These are phyloP conservation scores for Bipolaris cookei DNA, from an alignment of 2,329 filamentous ascomycete genomes.

Conservation along the genomic window DNA sequence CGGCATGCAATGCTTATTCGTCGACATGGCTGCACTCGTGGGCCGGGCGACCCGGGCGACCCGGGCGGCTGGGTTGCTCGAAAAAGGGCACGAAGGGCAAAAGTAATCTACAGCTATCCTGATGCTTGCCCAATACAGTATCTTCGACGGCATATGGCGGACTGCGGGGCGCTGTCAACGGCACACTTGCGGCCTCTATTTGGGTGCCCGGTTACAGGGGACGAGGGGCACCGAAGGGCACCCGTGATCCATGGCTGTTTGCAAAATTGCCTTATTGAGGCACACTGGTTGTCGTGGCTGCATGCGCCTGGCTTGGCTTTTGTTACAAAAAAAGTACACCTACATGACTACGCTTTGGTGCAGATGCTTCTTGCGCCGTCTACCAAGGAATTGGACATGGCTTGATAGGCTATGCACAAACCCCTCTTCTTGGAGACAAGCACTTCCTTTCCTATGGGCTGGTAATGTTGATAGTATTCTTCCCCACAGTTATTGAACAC, in stretches of 20 bases:
- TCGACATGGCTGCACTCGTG: neutral
- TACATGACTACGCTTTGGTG: neutral
- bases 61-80: neutral
- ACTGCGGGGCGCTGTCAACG: neutral
- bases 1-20: neutral
- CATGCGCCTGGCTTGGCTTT: neutral
- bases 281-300: neutral
- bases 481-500: neutral
- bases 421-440: neutral
- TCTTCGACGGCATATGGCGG: neutral
- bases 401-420: neutral
- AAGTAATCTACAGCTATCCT: neutral
- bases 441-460: neutral
- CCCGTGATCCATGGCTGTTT: conserved; percentile 1
- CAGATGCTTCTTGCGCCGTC: neutral
- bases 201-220: neutral
- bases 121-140: neutral
- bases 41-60: neutral
- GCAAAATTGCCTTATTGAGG: conserved; percentile 1
- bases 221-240: conserved; percentile 2
- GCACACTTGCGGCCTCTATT: neutral
- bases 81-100: conserved; percentile 11
- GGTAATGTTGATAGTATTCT: neutral
- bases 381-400: neutral
- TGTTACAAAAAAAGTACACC: neutral